Evolutionary conservation across 2,329 filamentous ascomycete genomes (phyloP).

Genomic region (Ophiognomonia clavigignenti-juglandacearum): DNA sequence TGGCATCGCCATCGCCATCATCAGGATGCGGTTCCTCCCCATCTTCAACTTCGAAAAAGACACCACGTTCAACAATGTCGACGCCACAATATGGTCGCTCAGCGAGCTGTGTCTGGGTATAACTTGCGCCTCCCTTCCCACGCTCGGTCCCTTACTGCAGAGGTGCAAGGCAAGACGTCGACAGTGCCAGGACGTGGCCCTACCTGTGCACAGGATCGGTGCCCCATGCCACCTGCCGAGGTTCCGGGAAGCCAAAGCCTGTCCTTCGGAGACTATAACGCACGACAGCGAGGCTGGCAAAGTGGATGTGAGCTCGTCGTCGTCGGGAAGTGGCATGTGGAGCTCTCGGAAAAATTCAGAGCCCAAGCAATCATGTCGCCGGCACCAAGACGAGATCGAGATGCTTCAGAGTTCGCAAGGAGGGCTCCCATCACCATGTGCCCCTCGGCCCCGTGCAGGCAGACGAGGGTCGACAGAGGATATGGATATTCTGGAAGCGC

Average conservation of each 20-base stretch:
- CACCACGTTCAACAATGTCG: constrained; percentile 2
- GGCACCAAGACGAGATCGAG: neutral
- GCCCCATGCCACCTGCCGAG: too few species aligned
- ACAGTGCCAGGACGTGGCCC: too few species aligned
- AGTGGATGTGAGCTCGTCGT: too few species aligned
- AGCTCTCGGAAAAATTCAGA: too few species aligned
- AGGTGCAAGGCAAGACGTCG: too few species aligned
- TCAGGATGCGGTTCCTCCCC: constrained; percentile 3
- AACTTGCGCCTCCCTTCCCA: constrained; percentile 1
- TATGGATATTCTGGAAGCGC: too few species aligned
- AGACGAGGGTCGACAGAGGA: neutral
- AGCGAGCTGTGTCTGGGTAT: constrained; percentile 1
- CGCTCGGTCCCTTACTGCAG: neutral
- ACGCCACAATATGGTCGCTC: neutral
- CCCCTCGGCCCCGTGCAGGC: neutral
- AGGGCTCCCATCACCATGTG: neutral
- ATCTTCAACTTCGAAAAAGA: neutral
- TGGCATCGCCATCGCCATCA: neutral
- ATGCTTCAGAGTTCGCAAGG: neutral
- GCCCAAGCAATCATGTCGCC: neutral
- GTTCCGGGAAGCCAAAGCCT: too few species aligned
- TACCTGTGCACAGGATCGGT: too few species aligned
- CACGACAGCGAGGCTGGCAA: too few species aligned
- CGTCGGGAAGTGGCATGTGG: too few species aligned
- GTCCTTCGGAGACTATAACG: too few species aligned